phyloP scores from a whole-genome alignment of 192 early-diverging fungal species.

The Umbelopsis sp. region DNA sequence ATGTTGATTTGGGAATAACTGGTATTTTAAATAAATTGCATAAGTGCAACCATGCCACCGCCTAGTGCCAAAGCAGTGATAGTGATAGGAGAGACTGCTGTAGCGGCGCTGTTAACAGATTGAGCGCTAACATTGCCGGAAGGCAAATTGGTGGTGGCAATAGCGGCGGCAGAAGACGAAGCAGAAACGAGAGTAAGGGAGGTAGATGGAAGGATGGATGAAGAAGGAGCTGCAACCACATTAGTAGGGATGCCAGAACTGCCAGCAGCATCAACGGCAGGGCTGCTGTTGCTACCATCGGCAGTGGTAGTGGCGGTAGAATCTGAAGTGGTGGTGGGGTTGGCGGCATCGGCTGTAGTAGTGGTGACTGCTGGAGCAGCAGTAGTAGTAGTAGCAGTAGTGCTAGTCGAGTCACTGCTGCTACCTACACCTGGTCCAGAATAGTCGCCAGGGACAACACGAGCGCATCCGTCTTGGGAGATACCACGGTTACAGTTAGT shows the following conservation, averaged over 20 bases:
- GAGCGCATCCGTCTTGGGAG: conserved; percentile 44
- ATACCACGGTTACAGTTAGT: conserved; percentile 46
- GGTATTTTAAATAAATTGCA: conserved; percentile 2
- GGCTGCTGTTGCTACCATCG: neutral
- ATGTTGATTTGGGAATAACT: neutral
- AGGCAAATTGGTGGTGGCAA: neutral
- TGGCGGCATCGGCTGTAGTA: neutral
- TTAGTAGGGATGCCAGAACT: neutral
- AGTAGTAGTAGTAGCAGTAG: neutral
- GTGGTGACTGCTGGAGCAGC: neutral
- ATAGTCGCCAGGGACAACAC: conserved; percentile 49
- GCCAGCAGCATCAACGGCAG: neutral
- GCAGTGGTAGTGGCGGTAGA: conserved; percentile 12
- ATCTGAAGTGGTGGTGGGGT: neutral
- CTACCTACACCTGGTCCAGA: conserved; percentile 26
- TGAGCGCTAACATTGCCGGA: conserved; percentile 16
- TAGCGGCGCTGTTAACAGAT: conserved; percentile 24
- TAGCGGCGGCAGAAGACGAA: conserved; percentile 6
- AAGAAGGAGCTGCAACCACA: neutral
- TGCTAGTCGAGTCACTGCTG: neutral
- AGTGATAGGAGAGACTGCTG: neutral
- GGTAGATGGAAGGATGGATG: neutral
- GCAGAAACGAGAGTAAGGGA: neutral
- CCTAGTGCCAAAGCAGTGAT: neutral
- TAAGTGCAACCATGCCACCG: neutral